Evolutionary conservation across 2,329 filamentous ascomycete species (phyloP).

Genomic region (Geoglossum cookeanum): DNA sequence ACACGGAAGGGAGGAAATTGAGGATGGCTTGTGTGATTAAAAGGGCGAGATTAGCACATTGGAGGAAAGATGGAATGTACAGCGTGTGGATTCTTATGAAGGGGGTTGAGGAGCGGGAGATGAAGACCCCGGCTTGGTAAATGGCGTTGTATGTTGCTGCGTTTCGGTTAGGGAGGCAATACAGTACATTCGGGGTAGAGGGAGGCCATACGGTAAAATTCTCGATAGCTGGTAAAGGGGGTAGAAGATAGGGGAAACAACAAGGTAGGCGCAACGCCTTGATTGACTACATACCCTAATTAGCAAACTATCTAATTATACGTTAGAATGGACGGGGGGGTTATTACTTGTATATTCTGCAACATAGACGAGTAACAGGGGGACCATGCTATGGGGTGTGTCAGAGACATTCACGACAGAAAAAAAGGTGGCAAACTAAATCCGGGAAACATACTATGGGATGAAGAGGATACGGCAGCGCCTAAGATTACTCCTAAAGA

Average conservation of each 20-base stretch:
- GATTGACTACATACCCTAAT: conserved; percentile 40
- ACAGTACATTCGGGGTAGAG: background rate
- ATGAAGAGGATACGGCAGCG: conserved; percentile 54
- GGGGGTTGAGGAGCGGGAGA: conserved; percentile 78
- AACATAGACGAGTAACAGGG: conserved; percentile 78
- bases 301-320: background rate
- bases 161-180: background rate
- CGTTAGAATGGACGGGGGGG: background rate
- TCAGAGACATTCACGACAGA: too few species aligned
- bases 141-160: conserved; percentile 68
- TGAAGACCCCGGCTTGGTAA: conserved; percentile 88
- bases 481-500: conserved; percentile 32
- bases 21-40: conserved; percentile 60
- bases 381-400: conserved; percentile 46
- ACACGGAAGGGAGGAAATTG: conserved; percentile 69
- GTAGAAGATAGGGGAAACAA: conserved; percentile 62
- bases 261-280: conserved; percentile 76
- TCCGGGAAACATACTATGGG: conserved; percentile 33
- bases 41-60: conserved; percentile 56
- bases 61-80: conserved; percentile 66
- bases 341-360: conserved; percentile 64
- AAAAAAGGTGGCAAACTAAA: background rate
- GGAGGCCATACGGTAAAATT: conserved; percentile 47
- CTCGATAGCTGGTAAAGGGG: conserved; percentile 64
- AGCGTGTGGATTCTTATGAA: conserved; percentile 66